Evolutionary conservation across 2,329 filamentous ascomycete species (phyloP), one percentile per base, ranked within the genome.

Genomic region (Fusarium albidum): DNA sequence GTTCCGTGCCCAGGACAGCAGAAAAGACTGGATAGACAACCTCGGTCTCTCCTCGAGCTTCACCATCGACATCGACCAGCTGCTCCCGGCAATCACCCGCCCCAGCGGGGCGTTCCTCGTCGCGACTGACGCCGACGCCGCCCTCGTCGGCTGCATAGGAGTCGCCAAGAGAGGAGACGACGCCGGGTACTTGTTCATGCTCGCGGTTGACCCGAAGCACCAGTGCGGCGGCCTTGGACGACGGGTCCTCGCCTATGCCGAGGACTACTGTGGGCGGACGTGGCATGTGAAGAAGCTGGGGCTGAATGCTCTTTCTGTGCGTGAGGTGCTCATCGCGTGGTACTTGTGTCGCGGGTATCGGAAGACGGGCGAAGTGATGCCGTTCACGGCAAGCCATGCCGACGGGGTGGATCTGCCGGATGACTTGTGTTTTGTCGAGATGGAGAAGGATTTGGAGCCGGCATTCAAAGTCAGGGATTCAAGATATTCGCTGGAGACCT

Each of bases 41-140:
- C 62, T 69, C 28, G 67, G 67, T 83, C 80, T 92, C 8, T 89
- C 84, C 37, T 90, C 88, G 10, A 85, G 80, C 42, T 91, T 91
- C 73, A 88, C 83, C 3, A 88, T 89, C 3, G 80, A 82, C 42
- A 88, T 91, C 65, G 83, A 87, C 52, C 84, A 89, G 68, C 70
- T 80, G 15, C 85, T 85, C 0, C 84, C 88, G 10, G 82, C 76
- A 5, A 74, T 78, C 41, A 38, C 43, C 12, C 61, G 59, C 0
- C 61, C 67, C 0, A 61, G 73, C 14, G 61, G 63, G 9, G 68
- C 49, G 1, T 64, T 72, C n/a, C 45, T 77, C 4, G 64, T 73
- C 25, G 71, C 67, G 25, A 63, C 55, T 3, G 50, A 58, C 44
- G 7, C 48, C 12, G 12, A 39, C 11, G 26, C 59, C 6, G 27